Base-by-base conservation (phyloP, 306 rosid species). In the Fagus sylvatica region DNA sequence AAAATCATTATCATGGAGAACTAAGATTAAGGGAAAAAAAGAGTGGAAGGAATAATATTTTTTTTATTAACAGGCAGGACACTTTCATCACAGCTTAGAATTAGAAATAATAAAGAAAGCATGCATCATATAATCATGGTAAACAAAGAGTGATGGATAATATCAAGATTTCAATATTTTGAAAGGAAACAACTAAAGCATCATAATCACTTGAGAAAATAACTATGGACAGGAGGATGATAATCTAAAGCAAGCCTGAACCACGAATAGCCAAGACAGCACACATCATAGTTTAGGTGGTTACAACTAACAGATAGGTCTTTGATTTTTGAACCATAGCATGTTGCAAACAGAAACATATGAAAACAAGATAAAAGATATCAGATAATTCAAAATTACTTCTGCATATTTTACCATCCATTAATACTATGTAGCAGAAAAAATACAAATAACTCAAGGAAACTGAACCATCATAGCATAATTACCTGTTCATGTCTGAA, bases 401-500 rank as follows among this genome's bases (percentile, higher is more conserved):
- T 43, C 48, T 5, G 30, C 71, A 39, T 65, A 65, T 16, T 65
- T 65, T 39, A 65, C 48, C 30, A 37, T 17, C 7, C 5, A 39
- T 39, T 65, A 39, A 17, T 8, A 65, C 19, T 17, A 36, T 39
- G 48, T n/a, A 59, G 19, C 7, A 74, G 16, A 78, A 78, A 69
- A 62, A 8, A 30, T 36, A 69, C 7, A 43, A 33, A 41, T 41
- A 7, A 51, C 64, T 37, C 59, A 33, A 53, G 74, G 73, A 67
- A 79, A 72, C 61, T 53, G 69, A 78, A 74, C 62, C 69, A 78
- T 22, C 16, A 72, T 33, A 81, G 74, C 53, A 61, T 28, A 67
- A 76, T 79, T 78, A 95, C 98, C 97, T 86, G 93, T 74, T 92
- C 91, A 81, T 81, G 82, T 84, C 87, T 85, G 80, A 93, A 83